Evolutionary conservation across 2,329 filamentous ascomycete genomes (phyloP), one percentile per base, ranked within the genome.

Genomic region (Phaeosphaeriaceae sp.): DNA sequence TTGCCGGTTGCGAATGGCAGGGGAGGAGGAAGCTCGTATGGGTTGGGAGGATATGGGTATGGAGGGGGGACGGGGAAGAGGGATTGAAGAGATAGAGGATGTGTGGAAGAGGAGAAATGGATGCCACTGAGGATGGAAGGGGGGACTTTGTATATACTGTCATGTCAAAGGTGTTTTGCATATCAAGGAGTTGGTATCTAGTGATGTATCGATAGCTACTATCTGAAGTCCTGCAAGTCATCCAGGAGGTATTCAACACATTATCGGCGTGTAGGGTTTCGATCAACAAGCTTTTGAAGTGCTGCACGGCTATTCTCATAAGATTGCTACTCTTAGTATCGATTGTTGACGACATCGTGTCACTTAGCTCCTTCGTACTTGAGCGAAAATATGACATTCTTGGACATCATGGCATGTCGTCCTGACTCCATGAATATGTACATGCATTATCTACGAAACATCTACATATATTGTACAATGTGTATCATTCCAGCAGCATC

Each of bases 31-130:
- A 77, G 77, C 66, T 82, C 71, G 15, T 75, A 75, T 64, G 69
- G 71, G 2, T 60, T 72, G 42, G 80, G 79, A 11, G 78, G 81
- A 0, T 82, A 83, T 75, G 80, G 79, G 7, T 79, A 79, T 71
- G 76, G 78, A 6, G 74, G 68, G 15, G 60, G 79, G 55, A 79
- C 77, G 56, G 76, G 76, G 54, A 83, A 83, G 72, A 79, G 79
- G 58, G 81, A 83, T 69, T 76, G 52, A 55, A n/a, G 24, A 23
- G 1, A 17, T n/a, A n/a, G n/a, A n/a, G n/a, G n/a, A n/a, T n/a
- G n/a, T n/a, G n/a, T n/a, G n/a, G n/a, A n/a, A n/a, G n/a, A n/a
- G n/a, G n/a, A n/a, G n/a, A n/a, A n/a, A n/a, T n/a, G n/a, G n/a
- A n/a, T n/a, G n/a, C n/a, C n/a, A n/a, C n/a, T n/a, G n/a, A n/a